Evolutionary conservation across 176 grass and related monocot species (phyloP).

Genomic region (Triticum aestivum): DNA sequence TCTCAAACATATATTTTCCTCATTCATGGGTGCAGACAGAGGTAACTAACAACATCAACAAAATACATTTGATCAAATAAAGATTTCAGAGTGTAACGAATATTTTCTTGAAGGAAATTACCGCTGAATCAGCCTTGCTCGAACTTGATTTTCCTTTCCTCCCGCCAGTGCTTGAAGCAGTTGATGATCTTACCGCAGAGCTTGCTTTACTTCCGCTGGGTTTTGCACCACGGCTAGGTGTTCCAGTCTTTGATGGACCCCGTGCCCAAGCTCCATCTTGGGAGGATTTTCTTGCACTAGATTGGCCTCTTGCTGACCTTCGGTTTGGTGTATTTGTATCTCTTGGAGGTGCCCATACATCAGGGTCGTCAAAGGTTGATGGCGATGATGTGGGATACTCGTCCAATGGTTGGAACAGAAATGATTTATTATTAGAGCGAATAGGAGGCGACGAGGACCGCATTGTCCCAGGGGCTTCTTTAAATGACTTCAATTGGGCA

Average conservation of each 20-base stretch:
- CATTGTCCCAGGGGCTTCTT: constrained; percentile 65
- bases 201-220: constrained; percentile 57
- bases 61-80: background rate
- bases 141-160: constrained; percentile 85
- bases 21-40: background rate
- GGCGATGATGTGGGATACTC: constrained; percentile 81
- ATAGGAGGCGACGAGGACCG: constrained; percentile 86
- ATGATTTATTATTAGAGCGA: constrained; percentile 71
- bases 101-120: constrained; percentile 39
- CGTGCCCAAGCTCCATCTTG: constrained; percentile 88
- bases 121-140: constrained; percentile 62
- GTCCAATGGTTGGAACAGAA: constrained; percentile 89
- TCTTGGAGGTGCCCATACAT: constrained; percentile 83
- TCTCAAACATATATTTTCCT: background rate
- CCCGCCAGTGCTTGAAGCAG: constrained; percentile 42
- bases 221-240: constrained; percentile 59
- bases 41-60: background rate
- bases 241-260: constrained; percentile 62
- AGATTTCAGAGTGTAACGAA: constrained; percentile 1
- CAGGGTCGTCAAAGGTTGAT: constrained; percentile 81
- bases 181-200: constrained; percentile 47
- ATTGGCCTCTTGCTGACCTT: constrained; percentile 54
- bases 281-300: constrained; percentile 60
- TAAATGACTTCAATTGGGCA: constrained; percentile 68
- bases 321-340: constrained; percentile 56